Conservation (phyloP, 116 monocot genomes). For the Dioscorea cayenensis region DNA sequence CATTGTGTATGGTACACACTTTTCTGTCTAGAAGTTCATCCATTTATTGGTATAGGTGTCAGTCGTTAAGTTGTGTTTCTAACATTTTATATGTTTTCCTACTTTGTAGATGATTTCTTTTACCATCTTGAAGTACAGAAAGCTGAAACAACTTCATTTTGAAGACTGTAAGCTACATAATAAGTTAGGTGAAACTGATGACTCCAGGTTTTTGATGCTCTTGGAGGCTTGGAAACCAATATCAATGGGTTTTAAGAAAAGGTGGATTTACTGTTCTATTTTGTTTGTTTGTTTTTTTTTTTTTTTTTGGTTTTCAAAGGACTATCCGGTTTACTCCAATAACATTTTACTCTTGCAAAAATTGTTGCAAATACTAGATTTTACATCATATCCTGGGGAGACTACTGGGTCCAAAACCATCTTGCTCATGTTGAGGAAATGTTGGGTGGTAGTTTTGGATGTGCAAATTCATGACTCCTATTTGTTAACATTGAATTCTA, state of each 20-base stretch:
- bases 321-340: too few relatives aligned
- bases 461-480: too few relatives aligned
- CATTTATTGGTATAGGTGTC: too few relatives aligned
- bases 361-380: too few relatives aligned
- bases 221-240: slow-evolving; percentile 84
- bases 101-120: slow-evolving; percentile 57
- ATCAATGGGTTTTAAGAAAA: slow-evolving; percentile 85
- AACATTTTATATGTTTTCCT: slow-evolving; percentile 4
- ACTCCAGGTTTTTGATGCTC: slow-evolving; percentile 44
- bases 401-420: too few relatives aligned
- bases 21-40: too few relatives aligned
- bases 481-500: too few relatives aligned
- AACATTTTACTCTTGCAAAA: too few relatives aligned
- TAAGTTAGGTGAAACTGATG: slow-evolving; percentile 12
- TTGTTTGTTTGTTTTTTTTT: neutral
- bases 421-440: too few relatives aligned
- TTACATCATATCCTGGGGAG: too few relatives aligned
- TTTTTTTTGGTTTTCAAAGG: neutral
- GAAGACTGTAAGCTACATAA: slow-evolving; percentile 19
- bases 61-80: too few relatives aligned
- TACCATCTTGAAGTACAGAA: slow-evolving; percentile 68
- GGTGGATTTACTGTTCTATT: slow-evolving; percentile 21
- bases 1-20: neutral
- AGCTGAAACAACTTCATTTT: slow-evolving; percentile 28
- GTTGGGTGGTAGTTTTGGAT: too few relatives aligned